Evolutionary conservation across 371 early-diverging fungal genomes (phyloP).

Genomic region (Rhizopus delemar): DNA sequence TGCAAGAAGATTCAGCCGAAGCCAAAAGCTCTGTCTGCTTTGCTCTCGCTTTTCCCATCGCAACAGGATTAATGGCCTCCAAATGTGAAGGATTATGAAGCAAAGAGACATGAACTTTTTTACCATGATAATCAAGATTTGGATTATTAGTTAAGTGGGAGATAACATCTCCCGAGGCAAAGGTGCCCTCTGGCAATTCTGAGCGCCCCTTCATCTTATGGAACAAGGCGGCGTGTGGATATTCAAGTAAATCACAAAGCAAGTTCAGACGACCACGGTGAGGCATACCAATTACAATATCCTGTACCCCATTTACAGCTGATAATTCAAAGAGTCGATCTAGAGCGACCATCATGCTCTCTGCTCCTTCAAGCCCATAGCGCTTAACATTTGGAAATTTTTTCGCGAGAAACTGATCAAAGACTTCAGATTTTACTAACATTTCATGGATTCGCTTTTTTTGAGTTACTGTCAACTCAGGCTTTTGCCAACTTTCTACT

Average conservation of each 20-base stretch:
- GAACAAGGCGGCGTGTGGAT: constrained; percentile 80
- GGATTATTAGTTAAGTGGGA: constrained; percentile 82
- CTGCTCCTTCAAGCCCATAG: constrained; percentile 96
- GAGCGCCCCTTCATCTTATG: constrained; percentile 89
- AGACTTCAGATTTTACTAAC: constrained; percentile 81
- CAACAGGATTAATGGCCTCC: constrained; percentile 91
- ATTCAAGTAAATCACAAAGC: constrained; percentile 81
- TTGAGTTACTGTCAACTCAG: constrained; percentile 55
- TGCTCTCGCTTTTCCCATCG: constrained; percentile 90
- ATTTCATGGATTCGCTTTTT: constrained; percentile 76
- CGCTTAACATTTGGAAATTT: constrained; percentile 94
- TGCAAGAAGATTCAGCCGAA: constrained; percentile 64
- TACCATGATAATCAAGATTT: constrained; percentile 66
- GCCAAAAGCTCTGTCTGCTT: constrained; percentile 82
- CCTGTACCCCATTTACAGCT: constrained; percentile 69
- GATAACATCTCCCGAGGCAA: constrained; percentile 89
- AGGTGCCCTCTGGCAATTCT: constrained; percentile 78
- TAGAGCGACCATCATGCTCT: constrained; percentile 91
- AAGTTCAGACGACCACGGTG: constrained; percentile 96
- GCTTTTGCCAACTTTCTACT: constrained; percentile 77
- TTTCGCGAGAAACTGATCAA: constrained; percentile 95
- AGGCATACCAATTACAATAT: constrained; percentile 92
- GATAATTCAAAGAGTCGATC: constrained; percentile 81
- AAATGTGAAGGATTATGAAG: constrained; percentile 93
- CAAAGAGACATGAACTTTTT: constrained; percentile 77